Conservation (phyloP, 768 basidiomycete genomes). For the Suillus subaureus region DNA sequence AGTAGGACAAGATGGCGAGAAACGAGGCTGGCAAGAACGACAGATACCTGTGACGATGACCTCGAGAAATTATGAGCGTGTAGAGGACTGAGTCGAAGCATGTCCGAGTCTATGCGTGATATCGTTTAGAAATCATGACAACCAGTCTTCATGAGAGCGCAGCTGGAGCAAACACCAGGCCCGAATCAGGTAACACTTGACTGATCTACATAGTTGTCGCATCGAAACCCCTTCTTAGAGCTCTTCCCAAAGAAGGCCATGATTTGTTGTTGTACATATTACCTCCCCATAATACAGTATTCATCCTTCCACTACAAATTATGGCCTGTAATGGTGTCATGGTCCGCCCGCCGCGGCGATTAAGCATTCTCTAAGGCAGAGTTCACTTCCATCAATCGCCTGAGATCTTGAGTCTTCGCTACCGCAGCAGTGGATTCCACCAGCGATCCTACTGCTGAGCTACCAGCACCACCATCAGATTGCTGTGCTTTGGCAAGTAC, state of each 20-base stretch:
- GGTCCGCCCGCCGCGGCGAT: background rate
- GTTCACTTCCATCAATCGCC: slow-evolving; percentile 17
- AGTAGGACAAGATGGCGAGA: slow-evolving; percentile 72
- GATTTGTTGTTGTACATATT: background rate
- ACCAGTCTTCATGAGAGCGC: background rate
- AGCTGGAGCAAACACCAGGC: background rate
- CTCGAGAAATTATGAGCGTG: slow-evolving; percentile 79
- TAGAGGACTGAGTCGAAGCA: slow-evolving; percentile 67
- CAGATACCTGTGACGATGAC: slow-evolving; percentile 70
- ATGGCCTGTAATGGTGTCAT: background rate
- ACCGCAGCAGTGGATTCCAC: slow-evolving; percentile 21
- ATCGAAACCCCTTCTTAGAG: background rate
- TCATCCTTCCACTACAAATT: background rate
- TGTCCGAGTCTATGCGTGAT: slow-evolving; percentile 9
- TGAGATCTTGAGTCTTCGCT: slow-evolving; percentile 22
- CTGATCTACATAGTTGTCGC: background rate
- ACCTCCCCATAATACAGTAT: background rate
- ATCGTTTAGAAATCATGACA: background rate
- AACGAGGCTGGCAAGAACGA: slow-evolving; percentile 73
- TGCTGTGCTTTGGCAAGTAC: slow-evolving; percentile 41
- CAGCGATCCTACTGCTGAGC: slow-evolving; percentile 26
- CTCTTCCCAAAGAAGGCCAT: background rate
- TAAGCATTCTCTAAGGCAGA: background rate
- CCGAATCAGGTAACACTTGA: background rate
- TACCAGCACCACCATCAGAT: slow-evolving; percentile 18